A percentile compares a stretch with the other conserved stretches of the same genome.
Evolutionary conservation across 495 filamentous ascomycete species (phyloP).

Genomic region (Hyaloscypha finlandica): DNA sequence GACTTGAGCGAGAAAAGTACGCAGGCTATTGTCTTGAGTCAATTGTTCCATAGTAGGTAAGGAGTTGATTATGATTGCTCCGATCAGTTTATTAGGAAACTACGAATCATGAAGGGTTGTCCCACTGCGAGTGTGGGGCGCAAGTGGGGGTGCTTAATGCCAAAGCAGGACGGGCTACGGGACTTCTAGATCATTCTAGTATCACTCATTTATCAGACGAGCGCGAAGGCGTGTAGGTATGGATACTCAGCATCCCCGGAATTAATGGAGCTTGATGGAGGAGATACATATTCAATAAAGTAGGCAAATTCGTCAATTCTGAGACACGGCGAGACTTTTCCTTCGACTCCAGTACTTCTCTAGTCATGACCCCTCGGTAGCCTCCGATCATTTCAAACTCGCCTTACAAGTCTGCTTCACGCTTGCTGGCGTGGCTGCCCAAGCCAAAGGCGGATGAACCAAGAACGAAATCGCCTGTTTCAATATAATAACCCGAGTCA

Average conservation of each 20-base stretch:
- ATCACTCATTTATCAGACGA: background rate
- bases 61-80: background rate
- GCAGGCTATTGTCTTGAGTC: constrained; percentile 3
- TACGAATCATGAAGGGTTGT: background rate
- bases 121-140: background rate
- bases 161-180: background rate
- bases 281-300: background rate
- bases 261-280: background rate
- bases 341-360: too few relatives aligned
- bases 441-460: constrained; percentile 34
- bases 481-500: constrained; percentile 40
- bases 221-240: background rate
- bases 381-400: constrained; percentile 7
- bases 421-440: constrained; percentile 17
- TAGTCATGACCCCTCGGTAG: background rate
- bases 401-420: constrained; percentile 23
- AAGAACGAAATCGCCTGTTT: constrained; percentile 38
- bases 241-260: background rate
- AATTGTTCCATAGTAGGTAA: background rate
- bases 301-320: background rate
- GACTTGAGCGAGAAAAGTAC: background rate
- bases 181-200: background rate
- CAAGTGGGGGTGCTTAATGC: background rate
- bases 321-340: too few relatives aligned
- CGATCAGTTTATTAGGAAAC: background rate